Percentiles rank a stretch among this genome's conserved stretches.
Evolutionary conservation across 441 rosid genomes (phyloP).

Genomic region (Melastoma candidum): DNA sequence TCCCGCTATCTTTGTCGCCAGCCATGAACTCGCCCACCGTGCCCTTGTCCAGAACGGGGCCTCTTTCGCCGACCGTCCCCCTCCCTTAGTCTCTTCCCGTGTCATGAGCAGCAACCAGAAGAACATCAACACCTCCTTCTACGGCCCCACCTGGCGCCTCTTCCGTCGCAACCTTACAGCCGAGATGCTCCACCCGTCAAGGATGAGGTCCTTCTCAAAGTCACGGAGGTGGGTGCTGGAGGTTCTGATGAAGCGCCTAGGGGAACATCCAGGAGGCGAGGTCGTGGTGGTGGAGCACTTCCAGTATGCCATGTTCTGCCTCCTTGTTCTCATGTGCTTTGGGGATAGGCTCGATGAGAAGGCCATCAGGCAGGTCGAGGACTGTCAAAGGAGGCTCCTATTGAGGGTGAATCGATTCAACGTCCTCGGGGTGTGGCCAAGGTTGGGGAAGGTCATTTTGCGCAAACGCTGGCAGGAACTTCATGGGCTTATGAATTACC

Average conservation of each 20-base stretch:
- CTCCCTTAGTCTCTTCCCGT: slow-evolving; percentile 1
- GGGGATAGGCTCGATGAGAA: slow-evolving; percentile 24
- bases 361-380: slow-evolving; percentile 18
- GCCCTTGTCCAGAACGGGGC: slow-evolving; percentile 30
- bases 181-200: slow-evolving; percentile 28
- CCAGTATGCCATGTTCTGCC: slow-evolving; percentile 22
- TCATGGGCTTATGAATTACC: slow-evolving; percentile 3
- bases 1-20: slow-evolving; percentile 19
- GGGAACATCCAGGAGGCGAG: background rate
- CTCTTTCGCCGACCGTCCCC: slow-evolving; percentile 27
- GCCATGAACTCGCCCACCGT: slow-evolving; percentile 25
- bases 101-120: slow-evolving; percentile 24
- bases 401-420: slow-evolving; percentile 6
- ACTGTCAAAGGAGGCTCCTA: slow-evolving; percentile 11
- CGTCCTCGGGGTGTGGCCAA: slow-evolving; percentile 28
- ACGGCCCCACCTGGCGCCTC: slow-evolving; percentile 32
- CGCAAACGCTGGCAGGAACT: slow-evolving; percentile 24
- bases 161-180: slow-evolving; percentile 33
- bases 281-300: slow-evolving; percentile 20
- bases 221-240: slow-evolving; percentile 24
- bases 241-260: slow-evolving; percentile 16
- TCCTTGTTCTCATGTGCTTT: slow-evolving; percentile 27
- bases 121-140: slow-evolving; percentile 22
- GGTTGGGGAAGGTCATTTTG: slow-evolving; percentile 19
- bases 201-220: slow-evolving; percentile 14